Conservation (phyloP, 2,329 filamentous ascomycete genomes). For the Helotiales sp. region DNA sequence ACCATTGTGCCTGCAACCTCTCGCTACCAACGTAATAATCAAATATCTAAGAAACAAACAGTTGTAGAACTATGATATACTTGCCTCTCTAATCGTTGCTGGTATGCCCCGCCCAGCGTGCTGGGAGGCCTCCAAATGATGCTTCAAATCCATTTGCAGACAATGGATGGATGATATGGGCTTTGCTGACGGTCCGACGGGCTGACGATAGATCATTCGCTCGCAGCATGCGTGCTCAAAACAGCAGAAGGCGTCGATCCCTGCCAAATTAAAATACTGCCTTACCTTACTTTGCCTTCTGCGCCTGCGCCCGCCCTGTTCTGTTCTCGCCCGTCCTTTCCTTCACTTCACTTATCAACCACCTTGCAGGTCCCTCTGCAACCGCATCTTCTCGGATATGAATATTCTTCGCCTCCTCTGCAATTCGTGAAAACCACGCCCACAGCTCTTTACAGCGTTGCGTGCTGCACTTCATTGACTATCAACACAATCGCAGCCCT, state of each 20-base stretch:
- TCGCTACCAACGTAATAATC: no score
- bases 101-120: background rate
- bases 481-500: no score
- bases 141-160: background rate
- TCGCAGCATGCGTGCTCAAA: background rate
- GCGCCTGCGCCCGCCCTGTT: background rate
- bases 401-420: background rate
- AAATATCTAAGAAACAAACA: no score
- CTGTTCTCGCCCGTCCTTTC: background rate
- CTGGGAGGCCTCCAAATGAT: background rate
- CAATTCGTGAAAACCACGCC: background rate
- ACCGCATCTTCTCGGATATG: background rate
- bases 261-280: slow-evolving; percentile 9
- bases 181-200: slow-evolving; percentile 4
- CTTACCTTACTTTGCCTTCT: background rate
- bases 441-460: background rate
- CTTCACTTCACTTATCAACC: background rate
- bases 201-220: background rate
- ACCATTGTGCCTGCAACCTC: no score
- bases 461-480: background rate
- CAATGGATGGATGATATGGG: background rate
- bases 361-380: background rate
- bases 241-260: slow-evolving; percentile 11
- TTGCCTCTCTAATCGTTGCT: background rate
- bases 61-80: no score